Base-by-base conservation (phyloP, 192 early-diverging fungal species). In the Coemansia sp. region DNA sequence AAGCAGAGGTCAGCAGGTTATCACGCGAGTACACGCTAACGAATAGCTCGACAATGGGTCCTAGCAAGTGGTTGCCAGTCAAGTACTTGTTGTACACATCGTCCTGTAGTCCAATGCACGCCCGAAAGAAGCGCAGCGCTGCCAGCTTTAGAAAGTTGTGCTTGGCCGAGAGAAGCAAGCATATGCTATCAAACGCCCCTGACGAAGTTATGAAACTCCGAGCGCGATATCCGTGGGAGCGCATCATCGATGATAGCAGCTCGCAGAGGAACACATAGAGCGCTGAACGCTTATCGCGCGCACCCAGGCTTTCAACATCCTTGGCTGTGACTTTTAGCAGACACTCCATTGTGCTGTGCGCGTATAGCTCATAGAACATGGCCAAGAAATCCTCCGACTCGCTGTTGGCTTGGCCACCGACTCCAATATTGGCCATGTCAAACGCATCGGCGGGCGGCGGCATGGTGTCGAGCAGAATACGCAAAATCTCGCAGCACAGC, bases 1-100 rank as follows among this genome's bases (percentile, higher is more conserved):
- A 96, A 1, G 96, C 92, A 6, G 95, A 96, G 63, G 95, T 93
- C 17, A 95, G 67, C 31, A 97, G 75, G 66, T 97, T 97, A 61
- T 95, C 89, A 38, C 84, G 85, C 58, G 88, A 86, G 37, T 89
- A 78, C 2, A 89, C 89, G 21, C 85, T 84, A 12, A 87, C 32
- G 42, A 93, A 85, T 19, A 87, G 70, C 6, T 81, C 78, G 59
- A 95, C 73, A 27, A 94, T 84, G 19, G 89, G 84, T 36, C 87
- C 88, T 45, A 95, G 82, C 25, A 93, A 76, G 64, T 92, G 85
- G 57, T 91, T 82, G 38, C 93, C 89, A 41, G 94, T 74, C 50
- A 97, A 64, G 67, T 93, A 87, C 55, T 89, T 87, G 71, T 88
- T 84, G 67, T 93, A 93, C 70, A 93, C 93, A 48, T 96, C 94